phyloP scores from a whole-genome alignment of 2,329 filamentous ascomycete genomes.

The Cytospora paraplurivora region DNA sequence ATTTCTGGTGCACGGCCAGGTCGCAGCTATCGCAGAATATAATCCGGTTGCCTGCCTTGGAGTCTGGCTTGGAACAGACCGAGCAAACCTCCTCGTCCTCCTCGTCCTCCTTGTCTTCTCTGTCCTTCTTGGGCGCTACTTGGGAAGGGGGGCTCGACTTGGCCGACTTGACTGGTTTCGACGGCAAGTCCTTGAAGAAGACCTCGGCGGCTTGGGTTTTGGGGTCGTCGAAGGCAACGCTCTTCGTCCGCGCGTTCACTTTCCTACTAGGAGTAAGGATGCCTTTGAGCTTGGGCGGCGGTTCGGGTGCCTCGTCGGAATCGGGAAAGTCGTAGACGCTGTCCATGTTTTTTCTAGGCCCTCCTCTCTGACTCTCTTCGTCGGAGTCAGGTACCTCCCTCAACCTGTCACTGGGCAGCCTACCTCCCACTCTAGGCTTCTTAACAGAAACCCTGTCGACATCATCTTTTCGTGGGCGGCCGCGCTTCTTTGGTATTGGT shows the following conservation, averaged over 20 bases:
- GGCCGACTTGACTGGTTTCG: conserved; percentile 37
- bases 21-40: conserved; percentile 67
- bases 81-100: conserved; percentile 59
- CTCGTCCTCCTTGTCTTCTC: conserved; percentile 29
- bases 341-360: conserved; percentile 3
- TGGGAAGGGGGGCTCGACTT: conserved; percentile 28
- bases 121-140: conserved; percentile 17
- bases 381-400: conserved; percentile 34
- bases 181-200: conserved; percentile 55
- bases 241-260: conserved; percentile 49
- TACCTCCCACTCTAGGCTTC: conserved; percentile 28
- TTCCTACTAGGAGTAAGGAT: conserved; percentile 59
- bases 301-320: conserved; percentile 28
- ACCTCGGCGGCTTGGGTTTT: conserved; percentile 44
- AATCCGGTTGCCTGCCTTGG: conserved; percentile 61
- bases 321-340: conserved; percentile 31
- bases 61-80: conserved; percentile 60
- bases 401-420: conserved; percentile 4
- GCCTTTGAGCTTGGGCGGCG: conserved; percentile 46
- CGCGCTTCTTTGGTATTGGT: conserved; percentile 22
- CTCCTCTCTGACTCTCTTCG: conserved; percentile 26
- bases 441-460: conserved; percentile 22
- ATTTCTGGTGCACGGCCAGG: conserved; percentile 62
- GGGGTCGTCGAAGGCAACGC: conserved; percentile 53
- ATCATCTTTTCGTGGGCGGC: conserved; percentile 27